phyloP scores from a whole-genome alignment of 2,329 filamentous ascomycete genomes.

The Didymella arachidicola region DNA sequence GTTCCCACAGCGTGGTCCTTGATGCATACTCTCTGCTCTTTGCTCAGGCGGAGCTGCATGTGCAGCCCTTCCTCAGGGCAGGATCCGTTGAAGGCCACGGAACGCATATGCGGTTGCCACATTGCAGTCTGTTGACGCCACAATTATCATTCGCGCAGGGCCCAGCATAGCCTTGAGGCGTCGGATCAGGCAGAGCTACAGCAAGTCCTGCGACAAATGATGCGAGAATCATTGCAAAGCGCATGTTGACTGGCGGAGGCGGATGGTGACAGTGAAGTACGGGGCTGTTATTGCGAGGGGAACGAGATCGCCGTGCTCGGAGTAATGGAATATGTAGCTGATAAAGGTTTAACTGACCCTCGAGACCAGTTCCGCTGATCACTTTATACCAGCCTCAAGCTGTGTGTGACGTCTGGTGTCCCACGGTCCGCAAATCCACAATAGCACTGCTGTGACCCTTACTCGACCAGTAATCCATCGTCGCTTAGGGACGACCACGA shows the following conservation, averaged over 20 bases:
- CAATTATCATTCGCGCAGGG: constrained; percentile 17
- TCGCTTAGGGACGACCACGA: neutral
- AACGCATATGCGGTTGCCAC: constrained; percentile 8
- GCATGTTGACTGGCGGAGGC: constrained; percentile 4
- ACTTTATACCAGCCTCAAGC: constrained; percentile 11
- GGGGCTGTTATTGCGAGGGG: neutral
- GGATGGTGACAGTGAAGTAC: neutral
- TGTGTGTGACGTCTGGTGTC: constrained; percentile 15
- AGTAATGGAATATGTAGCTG: neutral
- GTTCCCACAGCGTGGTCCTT: no score
- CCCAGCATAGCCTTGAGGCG: constrained; percentile 28
- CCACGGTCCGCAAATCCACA: constrained; percentile 8
- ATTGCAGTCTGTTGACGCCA: constrained; percentile 8
- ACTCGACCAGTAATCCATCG: constrained; percentile 3
- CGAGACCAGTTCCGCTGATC: neutral
- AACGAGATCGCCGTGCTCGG: neutral
- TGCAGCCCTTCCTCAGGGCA: constrained; percentile 22
- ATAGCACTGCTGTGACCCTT: constrained; percentile 4
- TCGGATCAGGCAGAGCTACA: constrained; percentile 24
- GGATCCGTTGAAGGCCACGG: constrained; percentile 17
- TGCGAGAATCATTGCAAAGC: constrained; percentile 11
- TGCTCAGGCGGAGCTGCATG: constrained; percentile 14
- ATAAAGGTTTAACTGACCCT: neutral
- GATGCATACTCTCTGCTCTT: neutral
- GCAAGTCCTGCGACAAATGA: constrained; percentile 13